Evolutionary conservation across 805 yeast genomes (phyloP).

Genomic region (Suhomyces canberraensis): DNA sequence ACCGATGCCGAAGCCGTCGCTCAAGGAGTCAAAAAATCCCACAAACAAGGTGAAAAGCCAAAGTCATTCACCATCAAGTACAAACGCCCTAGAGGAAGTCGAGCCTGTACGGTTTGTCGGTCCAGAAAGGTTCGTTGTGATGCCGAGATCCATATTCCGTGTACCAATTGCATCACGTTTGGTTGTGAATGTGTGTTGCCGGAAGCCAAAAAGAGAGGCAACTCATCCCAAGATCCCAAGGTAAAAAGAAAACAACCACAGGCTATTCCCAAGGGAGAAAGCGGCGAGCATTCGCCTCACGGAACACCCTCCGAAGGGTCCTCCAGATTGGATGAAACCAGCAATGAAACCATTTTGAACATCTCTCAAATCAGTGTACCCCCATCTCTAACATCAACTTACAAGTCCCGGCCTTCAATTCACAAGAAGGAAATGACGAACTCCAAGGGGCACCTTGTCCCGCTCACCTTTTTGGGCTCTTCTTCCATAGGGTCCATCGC

Average conservation of each 20-base stretch:
- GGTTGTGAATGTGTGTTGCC: conserved; percentile 72
- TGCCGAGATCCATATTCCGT: conserved; percentile 51
- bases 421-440: conserved; percentile 31
- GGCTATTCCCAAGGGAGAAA: conserved; percentile 1
- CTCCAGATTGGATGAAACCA: conserved; percentile 3
- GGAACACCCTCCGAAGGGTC: background rate
- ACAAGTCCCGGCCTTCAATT: conserved; percentile 37
- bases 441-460: conserved; percentile 20
- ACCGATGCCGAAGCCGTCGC: conserved; percentile 6
- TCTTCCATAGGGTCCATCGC: conserved; percentile 49
- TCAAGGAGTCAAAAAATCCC: background rate
- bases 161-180: conserved; percentile 67
- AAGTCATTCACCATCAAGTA: conserved; percentile 46
- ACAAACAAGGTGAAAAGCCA: conserved; percentile 23
- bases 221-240: conserved; percentile 17
- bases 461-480: conserved; percentile 52
- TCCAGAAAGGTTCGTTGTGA: conserved; percentile 80
- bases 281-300: background rate
- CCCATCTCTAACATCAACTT: conserved; percentile 41
- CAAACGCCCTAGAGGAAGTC: conserved; percentile 58
- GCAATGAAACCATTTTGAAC: conserved; percentile 38
- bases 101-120: conserved; percentile 78
- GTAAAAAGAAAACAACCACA: conserved; percentile 11
- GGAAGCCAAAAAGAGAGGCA: conserved; percentile 48
- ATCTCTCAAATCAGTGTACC: conserved; percentile 42